Evolutionary conservation across 1,139 yeast genomes (phyloP).

Genomic region (Yamadazyma triangularis): DNA sequence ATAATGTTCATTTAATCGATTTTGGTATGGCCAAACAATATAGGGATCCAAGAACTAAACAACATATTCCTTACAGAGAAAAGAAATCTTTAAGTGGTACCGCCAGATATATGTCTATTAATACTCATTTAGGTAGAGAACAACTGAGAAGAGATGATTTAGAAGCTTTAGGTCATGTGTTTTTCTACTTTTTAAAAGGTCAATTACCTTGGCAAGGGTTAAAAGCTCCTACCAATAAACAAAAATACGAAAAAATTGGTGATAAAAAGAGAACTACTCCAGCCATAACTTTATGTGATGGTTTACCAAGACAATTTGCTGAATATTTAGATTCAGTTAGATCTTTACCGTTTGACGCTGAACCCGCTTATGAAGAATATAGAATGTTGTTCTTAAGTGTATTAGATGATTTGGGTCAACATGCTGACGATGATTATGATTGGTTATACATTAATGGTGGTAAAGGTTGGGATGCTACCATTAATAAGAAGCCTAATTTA

Average conservation of each 20-base stretch:
- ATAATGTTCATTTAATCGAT: constrained; percentile 65
- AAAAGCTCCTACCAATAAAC: constrained; percentile 96
- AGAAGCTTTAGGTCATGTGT: constrained; percentile 93
- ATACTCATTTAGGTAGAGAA: constrained; percentile 95
- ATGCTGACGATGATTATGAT: constrained; percentile 84
- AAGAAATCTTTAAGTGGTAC: constrained; percentile 93
- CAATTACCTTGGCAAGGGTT: constrained; percentile 98
- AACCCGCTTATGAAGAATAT: constrained; percentile 89
- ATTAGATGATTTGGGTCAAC: constrained; percentile 64
- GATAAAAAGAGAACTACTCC: constrained; percentile 87
- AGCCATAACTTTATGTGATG: constrained; percentile 71
- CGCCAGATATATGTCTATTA: constrained; percentile 95
- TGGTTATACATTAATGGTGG: constrained; percentile 94
- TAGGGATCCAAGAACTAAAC: constrained; percentile 91
- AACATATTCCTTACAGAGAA: constrained; percentile 95
- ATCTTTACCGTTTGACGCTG: constrained; percentile 81
- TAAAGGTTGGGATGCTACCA: constrained; percentile 82
- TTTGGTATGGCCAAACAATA: constrained; percentile 99
- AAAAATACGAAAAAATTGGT: constrained; percentile 94
- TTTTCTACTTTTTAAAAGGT: constrained; percentile 89
- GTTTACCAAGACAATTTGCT: constrained; percentile 83
- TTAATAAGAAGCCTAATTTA: constrained; percentile 82
- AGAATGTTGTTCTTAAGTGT: constrained; percentile 73
- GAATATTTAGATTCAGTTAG: constrained; percentile 83
- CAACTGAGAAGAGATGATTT: constrained; percentile 94